These are phyloP conservation scores for Lentinula raphanica DNA, from an alignment of 768 basidiomycete species.

Conservation along the genomic window DNA sequence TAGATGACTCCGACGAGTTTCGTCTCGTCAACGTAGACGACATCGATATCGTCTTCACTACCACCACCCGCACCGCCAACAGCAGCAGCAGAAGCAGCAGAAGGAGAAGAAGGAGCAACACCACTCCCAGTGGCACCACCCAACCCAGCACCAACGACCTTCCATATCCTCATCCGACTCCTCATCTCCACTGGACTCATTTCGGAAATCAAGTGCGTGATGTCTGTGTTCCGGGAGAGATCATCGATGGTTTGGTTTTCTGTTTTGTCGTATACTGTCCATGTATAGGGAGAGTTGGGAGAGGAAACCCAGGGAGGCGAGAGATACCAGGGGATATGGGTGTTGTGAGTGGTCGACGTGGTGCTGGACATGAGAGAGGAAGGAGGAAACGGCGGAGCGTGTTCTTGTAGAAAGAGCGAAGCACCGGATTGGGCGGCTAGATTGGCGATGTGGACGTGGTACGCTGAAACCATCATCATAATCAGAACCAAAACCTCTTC, in stretches of 20 bases:
- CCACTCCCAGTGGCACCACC: no score
- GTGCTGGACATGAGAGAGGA: slow-evolving; percentile 8
- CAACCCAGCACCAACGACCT: background rate
- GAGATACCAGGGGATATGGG: slow-evolving; percentile 9
- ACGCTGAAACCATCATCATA: slow-evolving; percentile 18
- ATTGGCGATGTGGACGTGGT: slow-evolving; percentile 77
- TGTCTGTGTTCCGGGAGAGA: slow-evolving; percentile 31
- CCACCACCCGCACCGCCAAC: no score
- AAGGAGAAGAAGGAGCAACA: no score
- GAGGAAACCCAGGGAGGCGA: no score
- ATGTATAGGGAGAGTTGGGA: no score
- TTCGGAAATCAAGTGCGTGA: slow-evolving; percentile 67
- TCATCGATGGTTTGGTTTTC: slow-evolving; percentile 48
- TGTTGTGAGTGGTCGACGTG: slow-evolving; percentile 10
- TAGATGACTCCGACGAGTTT: no score
- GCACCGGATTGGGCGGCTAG: slow-evolving; percentile 88
- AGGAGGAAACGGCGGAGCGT: slow-evolving; percentile 48
- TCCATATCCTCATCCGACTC: slow-evolving; percentile 11
- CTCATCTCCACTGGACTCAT: slow-evolving; percentile 18
- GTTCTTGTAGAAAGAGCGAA: slow-evolving; percentile 75
- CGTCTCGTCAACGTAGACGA: no score
- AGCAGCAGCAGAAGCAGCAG: no score
- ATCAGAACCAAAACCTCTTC: background rate
- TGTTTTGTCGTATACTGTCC: slow-evolving; percentile 72
- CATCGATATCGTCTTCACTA: no score